Conservation (phyloP, 2,329 filamentous ascomycete genomes). For the Penicillium sp. region DNA sequence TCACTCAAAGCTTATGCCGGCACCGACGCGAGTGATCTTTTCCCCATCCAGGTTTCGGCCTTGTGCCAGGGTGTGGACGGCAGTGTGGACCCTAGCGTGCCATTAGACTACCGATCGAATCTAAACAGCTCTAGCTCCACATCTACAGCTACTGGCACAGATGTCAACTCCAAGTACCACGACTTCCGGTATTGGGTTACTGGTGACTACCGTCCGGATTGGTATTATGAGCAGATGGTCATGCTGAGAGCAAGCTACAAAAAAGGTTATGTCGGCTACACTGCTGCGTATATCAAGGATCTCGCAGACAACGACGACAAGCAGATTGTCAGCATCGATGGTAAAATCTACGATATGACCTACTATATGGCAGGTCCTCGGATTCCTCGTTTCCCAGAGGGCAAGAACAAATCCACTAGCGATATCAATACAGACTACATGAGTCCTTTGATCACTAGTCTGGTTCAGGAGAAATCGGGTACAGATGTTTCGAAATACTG, state of each 20-base stretch:
- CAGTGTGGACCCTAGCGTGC: constrained; percentile 67
- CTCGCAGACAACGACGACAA: constrained; percentile 61
- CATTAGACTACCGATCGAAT: constrained; percentile 75
- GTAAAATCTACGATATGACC: constrained; percentile 84
- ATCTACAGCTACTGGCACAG: constrained; percentile 61
- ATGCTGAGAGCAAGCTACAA: constrained; percentile 75
- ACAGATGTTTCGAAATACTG: constrained; percentile 81
- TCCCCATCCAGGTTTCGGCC: constrained; percentile 91
- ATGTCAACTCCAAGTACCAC: constrained; percentile 78
- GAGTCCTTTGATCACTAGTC: constrained; percentile 67
- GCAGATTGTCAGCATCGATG: constrained; percentile 75
- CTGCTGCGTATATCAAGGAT: constrained; percentile 70
- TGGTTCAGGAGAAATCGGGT: constrained; percentile 77
- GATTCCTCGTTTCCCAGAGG: constrained; percentile 57
- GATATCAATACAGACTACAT: constrained; percentile 73
- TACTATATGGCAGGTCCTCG: constrained; percentile 77
- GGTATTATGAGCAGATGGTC: constrained; percentile 88
- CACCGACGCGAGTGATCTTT: constrained; percentile 80
- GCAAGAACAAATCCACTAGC: constrained; percentile 47
- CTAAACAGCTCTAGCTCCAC: constrained; percentile 68
- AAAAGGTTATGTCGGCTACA: constrained; percentile 86
- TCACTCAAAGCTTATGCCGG: constrained; percentile 79
- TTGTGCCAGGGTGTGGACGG: constrained; percentile 78
- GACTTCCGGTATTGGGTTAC: constrained; percentile 80
- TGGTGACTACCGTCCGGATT: constrained; percentile 80